phyloP scores from a whole-genome alignment of 768 basidiomycete species.

The Imleria badia region DNA sequence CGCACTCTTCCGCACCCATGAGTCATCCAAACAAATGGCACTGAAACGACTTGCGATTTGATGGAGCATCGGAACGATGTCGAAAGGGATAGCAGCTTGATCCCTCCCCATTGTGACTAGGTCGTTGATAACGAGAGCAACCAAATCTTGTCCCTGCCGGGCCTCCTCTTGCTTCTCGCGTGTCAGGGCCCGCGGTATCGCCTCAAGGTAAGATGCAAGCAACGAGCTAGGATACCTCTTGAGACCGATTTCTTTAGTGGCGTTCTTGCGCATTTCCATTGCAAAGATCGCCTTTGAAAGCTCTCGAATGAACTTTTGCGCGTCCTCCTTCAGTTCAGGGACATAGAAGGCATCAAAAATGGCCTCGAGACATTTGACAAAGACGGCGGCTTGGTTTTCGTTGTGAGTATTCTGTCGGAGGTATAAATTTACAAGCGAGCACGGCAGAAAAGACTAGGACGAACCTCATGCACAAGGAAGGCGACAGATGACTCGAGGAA shows the following conservation, averaged over 20 bases:
- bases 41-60: constrained; percentile 82
- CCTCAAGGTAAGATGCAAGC: constrained; percentile 75
- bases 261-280: constrained; percentile 64
- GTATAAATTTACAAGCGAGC: constrained; percentile 5
- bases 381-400: constrained; percentile 73
- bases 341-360: constrained; percentile 74
- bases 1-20: constrained; percentile 87
- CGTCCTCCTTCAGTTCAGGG: constrained; percentile 65
- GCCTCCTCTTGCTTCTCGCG: constrained; percentile 62
- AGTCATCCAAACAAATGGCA: constrained; percentile 85
- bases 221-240: constrained; percentile 58
- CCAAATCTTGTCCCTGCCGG: constrained; percentile 55
- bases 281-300: constrained; percentile 73
- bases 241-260: constrained; percentile 50
- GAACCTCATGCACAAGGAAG: constrained; percentile 76
- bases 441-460: not conserved
- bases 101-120: constrained; percentile 57
- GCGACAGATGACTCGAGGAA: constrained; percentile 71
- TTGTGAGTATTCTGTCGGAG: constrained; percentile 60
- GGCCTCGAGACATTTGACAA: constrained; percentile 68
- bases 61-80: constrained; percentile 69
- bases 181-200: constrained; percentile 73
- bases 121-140: constrained; percentile 64
- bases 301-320: constrained; percentile 67
- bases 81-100: constrained; percentile 46